Percentiles rank a stretch among this genome's conserved stretches.
phyloP scores from a whole-genome alignment of 2,329 filamentous ascomycete species.

The Ascocoryne sarcoides region DNA sequence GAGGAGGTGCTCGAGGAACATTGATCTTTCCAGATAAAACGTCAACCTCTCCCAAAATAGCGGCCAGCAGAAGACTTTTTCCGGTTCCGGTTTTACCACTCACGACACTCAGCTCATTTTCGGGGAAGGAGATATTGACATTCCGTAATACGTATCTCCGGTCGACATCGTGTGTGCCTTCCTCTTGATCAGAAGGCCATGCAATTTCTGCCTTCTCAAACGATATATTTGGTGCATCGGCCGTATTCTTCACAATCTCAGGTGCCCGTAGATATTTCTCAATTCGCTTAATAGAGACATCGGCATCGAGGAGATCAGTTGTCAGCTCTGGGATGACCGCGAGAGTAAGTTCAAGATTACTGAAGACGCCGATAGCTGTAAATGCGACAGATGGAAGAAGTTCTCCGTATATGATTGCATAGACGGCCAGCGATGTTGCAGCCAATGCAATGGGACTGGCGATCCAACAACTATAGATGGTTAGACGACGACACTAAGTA shows the following conservation, averaged over 20 bases:
- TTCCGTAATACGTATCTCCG: slow-evolving; percentile 57
- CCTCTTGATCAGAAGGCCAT: slow-evolving; percentile 62
- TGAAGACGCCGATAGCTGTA: slow-evolving; percentile 67
- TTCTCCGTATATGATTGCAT: slow-evolving; percentile 53
- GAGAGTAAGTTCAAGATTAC: slow-evolving; percentile 62
- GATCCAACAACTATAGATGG: slow-evolving; percentile 51
- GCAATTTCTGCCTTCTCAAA: slow-evolving; percentile 63
- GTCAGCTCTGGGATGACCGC: slow-evolving; percentile 65
- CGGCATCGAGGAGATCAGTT: slow-evolving; percentile 61
- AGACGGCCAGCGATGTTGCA: slow-evolving; percentile 60
- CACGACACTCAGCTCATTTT: slow-evolving; percentile 61
- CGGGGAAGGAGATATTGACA: slow-evolving; percentile 57
- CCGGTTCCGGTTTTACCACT: slow-evolving; percentile 71
- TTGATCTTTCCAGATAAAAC: slow-evolving; percentile 54
- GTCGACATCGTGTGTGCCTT: slow-evolving; percentile 39
- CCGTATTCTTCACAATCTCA: slow-evolving; percentile 48
- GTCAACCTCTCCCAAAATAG: slow-evolving; percentile 69
- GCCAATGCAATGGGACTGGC: slow-evolving; percentile 65
- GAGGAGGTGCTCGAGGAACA: slow-evolving; percentile 40
- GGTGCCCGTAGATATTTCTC: slow-evolving; percentile 60
- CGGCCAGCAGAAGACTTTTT: slow-evolving; percentile 65
- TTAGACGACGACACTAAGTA: slow-evolving; percentile 5
- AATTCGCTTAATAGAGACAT: slow-evolving; percentile 64
- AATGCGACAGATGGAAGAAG: slow-evolving; percentile 69
- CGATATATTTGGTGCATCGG: slow-evolving; percentile 48